phyloP scores from a whole-genome alignment of 495 filamentous ascomycete genomes.

The Chaetomium fimeti region DNA sequence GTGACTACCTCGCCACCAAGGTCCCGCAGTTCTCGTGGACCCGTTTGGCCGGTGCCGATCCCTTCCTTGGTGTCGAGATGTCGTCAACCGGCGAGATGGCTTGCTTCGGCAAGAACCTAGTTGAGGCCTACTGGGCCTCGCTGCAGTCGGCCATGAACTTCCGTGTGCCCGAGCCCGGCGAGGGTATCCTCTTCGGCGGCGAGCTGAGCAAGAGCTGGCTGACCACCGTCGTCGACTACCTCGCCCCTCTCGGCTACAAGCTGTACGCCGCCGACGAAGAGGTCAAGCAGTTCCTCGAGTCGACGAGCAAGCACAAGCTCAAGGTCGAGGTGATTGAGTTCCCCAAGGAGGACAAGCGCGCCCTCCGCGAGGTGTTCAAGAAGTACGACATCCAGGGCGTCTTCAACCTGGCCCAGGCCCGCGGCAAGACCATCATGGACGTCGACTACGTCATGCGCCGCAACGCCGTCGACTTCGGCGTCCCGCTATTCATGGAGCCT shows the following conservation, averaged over 20 bases:
- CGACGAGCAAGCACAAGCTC: conserved; percentile 60
- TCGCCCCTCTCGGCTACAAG: conserved; percentile 88
- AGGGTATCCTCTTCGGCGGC: conserved; percentile 92
- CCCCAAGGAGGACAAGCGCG: conserved; percentile 93
- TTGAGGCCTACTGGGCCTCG: conserved; percentile 97
- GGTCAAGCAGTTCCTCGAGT: conserved; percentile 81
- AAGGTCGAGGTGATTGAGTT: conserved; percentile 92
- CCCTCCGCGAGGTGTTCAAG: conserved; percentile 91
- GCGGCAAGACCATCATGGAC: conserved; percentile 81
- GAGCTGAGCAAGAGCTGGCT: conserved; percentile 65
- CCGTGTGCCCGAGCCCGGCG: conserved; percentile 86
- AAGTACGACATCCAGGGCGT: conserved; percentile 94
- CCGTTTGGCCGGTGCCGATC: conserved; percentile 94
- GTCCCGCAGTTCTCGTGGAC: conserved; percentile 99
- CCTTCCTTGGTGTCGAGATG: conserved; percentile 98
- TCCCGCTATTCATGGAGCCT: conserved; percentile 97
- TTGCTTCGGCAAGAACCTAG: conserved; percentile 92
- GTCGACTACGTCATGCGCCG: conserved; percentile 98
- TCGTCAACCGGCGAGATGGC: conserved; percentile 95
- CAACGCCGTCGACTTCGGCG: conserved; percentile 97
- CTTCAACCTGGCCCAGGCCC: conserved; percentile 86
- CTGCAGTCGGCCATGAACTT: conserved; percentile 99
- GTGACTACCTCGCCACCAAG: conserved; percentile 93
- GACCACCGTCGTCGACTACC: conserved; percentile 72
- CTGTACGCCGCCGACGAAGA: conserved; percentile 78